phyloP scores from a whole-genome alignment of 176 grass and related monocot genomes.

The Oryza glumipatula region DNA sequence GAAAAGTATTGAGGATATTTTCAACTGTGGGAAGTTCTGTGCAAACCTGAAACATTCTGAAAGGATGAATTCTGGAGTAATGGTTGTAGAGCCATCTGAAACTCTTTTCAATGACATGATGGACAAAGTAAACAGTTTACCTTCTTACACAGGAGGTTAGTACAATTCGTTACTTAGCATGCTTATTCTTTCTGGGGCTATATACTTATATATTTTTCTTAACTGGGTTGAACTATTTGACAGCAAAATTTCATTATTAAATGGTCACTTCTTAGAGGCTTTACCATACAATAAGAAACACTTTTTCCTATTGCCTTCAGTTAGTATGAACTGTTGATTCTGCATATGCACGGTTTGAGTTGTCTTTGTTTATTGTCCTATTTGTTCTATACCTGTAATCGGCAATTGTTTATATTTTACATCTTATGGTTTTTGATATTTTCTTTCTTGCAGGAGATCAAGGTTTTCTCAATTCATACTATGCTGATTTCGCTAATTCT shows the following conservation, averaged over 20 bases:
- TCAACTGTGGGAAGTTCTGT: slow-evolving; percentile 92
- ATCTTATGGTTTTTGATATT: slow-evolving; percentile 22
- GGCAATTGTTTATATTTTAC: neutral
- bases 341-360: neutral
- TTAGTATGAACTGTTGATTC: neutral
- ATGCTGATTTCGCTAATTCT: slow-evolving; percentile 90
- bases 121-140: slow-evolving; percentile 67
- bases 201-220: slow-evolving; percentile 4
- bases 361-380: neutral
- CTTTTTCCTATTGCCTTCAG: slow-evolving; percentile 14
- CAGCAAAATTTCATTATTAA: neutral
- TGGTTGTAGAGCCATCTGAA: slow-evolving; percentile 98
- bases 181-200: slow-evolving; percentile 2
- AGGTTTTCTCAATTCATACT: slow-evolving; percentile 90
- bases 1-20: slow-evolving; percentile 90
- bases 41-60: slow-evolving; percentile 98
- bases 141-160: slow-evolving; percentile 94
- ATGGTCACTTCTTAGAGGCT: neutral
- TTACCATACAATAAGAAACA: neutral
- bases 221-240: slow-evolving; percentile 5
- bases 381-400: neutral
- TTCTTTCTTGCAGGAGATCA: slow-evolving; percentile 49
- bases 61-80: slow-evolving; percentile 94
- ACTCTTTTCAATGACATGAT: slow-evolving; percentile 86
- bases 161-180: slow-evolving; percentile 11